Conservation (phyloP, 306 rosid genomes). For the Nissolia schottii region DNA sequence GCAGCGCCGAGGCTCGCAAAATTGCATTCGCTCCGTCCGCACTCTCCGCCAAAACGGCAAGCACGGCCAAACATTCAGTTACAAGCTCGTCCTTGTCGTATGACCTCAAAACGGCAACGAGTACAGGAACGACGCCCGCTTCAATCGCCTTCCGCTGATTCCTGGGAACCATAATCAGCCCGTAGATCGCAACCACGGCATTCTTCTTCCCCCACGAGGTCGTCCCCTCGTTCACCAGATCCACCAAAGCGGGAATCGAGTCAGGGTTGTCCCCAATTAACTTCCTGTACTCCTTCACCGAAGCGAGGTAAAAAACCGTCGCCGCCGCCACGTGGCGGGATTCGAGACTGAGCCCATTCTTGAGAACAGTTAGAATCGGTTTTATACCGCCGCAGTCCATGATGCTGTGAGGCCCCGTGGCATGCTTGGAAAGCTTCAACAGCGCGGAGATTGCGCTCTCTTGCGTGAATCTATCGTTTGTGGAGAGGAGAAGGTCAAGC, state of each 20-base stretch:
- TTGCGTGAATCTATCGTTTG: constrained; percentile 30
- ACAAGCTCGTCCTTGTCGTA: constrained; percentile 44
- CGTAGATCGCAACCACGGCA: constrained; percentile 67
- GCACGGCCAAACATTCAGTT: constrained; percentile 54
- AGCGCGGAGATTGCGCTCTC: constrained; percentile 64
- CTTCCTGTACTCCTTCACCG: constrained; percentile 48
- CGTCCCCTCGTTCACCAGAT: constrained; percentile 58
- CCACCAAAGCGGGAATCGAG: constrained; percentile 46
- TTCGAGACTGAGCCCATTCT: constrained; percentile 49
- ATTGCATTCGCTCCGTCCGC: constrained; percentile 50
- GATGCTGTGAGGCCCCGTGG: constrained; percentile 43
- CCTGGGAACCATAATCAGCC: constrained; percentile 43
- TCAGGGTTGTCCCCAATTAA: constrained; percentile 51
- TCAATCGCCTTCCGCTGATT: constrained; percentile 48
- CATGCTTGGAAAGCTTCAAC: constrained; percentile 65
- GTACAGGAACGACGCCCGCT: constrained; percentile 48
- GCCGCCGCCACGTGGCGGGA: constrained; percentile 69
- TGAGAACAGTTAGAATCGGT: constrained; percentile 41
- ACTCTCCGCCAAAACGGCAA: constrained; percentile 53
- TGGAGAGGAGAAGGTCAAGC: constrained; percentile 39
- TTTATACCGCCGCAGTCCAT: constrained; percentile 42
- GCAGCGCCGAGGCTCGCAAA: constrained; percentile 27
- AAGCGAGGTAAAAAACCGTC: constrained; percentile 57
- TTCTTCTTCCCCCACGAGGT: constrained; percentile 69
- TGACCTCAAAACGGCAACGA: constrained; percentile 39